Percentiles rank a stretch among this genome's conserved stretches.
phyloP scores from a whole-genome alignment of 805 yeast species.

The Ogataea glucozyma region DNA sequence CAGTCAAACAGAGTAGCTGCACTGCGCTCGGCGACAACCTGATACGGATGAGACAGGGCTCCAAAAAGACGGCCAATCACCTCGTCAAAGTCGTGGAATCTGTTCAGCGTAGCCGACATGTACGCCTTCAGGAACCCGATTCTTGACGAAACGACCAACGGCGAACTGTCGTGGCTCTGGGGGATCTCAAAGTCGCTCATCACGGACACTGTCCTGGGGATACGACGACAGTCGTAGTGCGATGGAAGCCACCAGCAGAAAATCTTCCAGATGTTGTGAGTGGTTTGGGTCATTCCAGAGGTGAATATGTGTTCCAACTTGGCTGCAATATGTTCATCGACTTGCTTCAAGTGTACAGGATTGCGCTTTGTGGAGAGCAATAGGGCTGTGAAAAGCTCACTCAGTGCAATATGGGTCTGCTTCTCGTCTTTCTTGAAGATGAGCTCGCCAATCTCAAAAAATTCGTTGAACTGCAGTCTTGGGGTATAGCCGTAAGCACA shows the following conservation, averaged over 20 bases:
- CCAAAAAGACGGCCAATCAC: slow-evolving; percentile 46
- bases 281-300: slow-evolving; percentile 71
- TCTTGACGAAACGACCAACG: slow-evolving; percentile 63
- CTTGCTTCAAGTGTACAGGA: slow-evolving; percentile 31
- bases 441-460: slow-evolving; percentile 49
- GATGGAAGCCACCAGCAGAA: slow-evolving; percentile 74
- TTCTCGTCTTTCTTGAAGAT: slow-evolving; percentile 67
- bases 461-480: slow-evolving; percentile 48
- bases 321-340: slow-evolving; percentile 48
- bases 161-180: slow-evolving; percentile 51
- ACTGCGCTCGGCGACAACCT: slow-evolving; percentile 66
- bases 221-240: slow-evolving; percentile 67
- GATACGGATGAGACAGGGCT: slow-evolving; percentile 65
- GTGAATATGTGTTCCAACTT: slow-evolving; percentile 50
- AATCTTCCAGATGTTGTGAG: slow-evolving; percentile 70
- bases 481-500: slow-evolving; percentile 46
- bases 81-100: slow-evolving; percentile 50
- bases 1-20: slow-evolving; percentile 56
- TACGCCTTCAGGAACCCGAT: slow-evolving; percentile 53
- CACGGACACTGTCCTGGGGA: slow-evolving; percentile 48
- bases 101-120: slow-evolving; percentile 31
- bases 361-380: slow-evolving; percentile 48
- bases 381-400: slow-evolving; percentile 71
- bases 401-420: slow-evolving; percentile 69
- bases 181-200: slow-evolving; percentile 51